Evolutionary conservation across 2,329 filamentous ascomycete genomes (phyloP), one percentile per base, ranked within the genome.

Genomic region (Penicillium janthinellum): DNA sequence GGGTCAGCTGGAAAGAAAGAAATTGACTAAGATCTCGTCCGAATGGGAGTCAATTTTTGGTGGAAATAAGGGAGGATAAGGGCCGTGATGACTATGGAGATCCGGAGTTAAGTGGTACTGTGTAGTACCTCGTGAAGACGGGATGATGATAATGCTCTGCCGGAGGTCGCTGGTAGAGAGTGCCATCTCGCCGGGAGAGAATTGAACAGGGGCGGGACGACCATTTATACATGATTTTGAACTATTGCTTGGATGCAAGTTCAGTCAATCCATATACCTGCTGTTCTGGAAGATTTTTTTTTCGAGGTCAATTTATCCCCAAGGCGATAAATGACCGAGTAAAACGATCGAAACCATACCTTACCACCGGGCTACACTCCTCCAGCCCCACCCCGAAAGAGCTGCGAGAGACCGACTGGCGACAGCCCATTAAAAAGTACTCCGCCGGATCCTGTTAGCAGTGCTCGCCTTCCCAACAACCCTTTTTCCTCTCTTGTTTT

Each of bases 401-500:
- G 67, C 65, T 65, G 63, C 62, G 58, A 60, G 57, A 57, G 60
- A 38, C 56, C 20, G 17, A 45, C 39, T 31, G 31, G 31, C 39
- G 48, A 37, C 10, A 58, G 57, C 56, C 49, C 62, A 61, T 63
- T 72, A 70, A 70, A 73, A 72, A 72, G 66, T 71, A 68, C 64
- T 71, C 67, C 67, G 72, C 71, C 71, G 37, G 49, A 52, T 52
- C 49, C 49, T 52, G 69, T 70, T 69, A 69, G 71, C 65, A 67
- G 60, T 67, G 60, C 64, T 58, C 62, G 65, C 61, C 64, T 67
- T 64, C 65, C 65, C 62, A 61, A 66, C 64, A 61, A 57, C 58
- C 62, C 66, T 54, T 54, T 60, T 62, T 59, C 59, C 59, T 51
- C 44, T 17, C 41, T 31, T 28, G n/a, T 58, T 47, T 63, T 55